Evolutionary conservation across 345 rosid species (phyloP), one percentile per base, ranked within the genome.

Genomic region (Dimocarpus longan): DNA sequence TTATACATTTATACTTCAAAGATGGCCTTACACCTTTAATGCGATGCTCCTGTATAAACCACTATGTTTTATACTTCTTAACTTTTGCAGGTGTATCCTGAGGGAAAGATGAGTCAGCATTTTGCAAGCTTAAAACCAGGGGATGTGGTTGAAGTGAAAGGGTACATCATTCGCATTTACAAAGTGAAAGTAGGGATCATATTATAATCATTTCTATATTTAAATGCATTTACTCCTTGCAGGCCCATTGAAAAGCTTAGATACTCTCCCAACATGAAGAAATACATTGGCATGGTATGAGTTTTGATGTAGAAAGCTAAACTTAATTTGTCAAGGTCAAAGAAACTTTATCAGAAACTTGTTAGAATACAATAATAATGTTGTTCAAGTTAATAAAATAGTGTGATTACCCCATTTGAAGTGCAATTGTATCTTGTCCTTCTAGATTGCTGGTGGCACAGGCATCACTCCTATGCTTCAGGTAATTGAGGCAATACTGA

Each of bases 381-480:
- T 26, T 26, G 21, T 63, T 56, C 37, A 32, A 68, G 48, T 68
- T 11, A 32, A 21, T 42, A 46, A 40, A 66, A 59, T 26, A 6
- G 54, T 71, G 57, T 21, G 12, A 57, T 40, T 46, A 13, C 44
- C n/a, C 9, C 21, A 19, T 50, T 16, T 65, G 64, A 63, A 68
- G 42, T 73, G 12, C 80, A 18, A 68, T 52, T 82, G 39, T 74
- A 5, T 78, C 32, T 52, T 77, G 13, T 66, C 74, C 44, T 42
- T 63, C 77, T 84, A 93, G 98, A 90, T 95, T 83, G 97, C 98
- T 22, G 98, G 98, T 80, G 98, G 98, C 74, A 83, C 93, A 57
- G 98, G 98, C 77, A 95, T 95, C 80, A 93, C 98, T 60, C 98
- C 98, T 74, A 95, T 95, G 98, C 95, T 95, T 84, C 98, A 95